Conservation (phyloP, 495 filamentous ascomycete species). For the Talaromyces adpressus region DNA sequence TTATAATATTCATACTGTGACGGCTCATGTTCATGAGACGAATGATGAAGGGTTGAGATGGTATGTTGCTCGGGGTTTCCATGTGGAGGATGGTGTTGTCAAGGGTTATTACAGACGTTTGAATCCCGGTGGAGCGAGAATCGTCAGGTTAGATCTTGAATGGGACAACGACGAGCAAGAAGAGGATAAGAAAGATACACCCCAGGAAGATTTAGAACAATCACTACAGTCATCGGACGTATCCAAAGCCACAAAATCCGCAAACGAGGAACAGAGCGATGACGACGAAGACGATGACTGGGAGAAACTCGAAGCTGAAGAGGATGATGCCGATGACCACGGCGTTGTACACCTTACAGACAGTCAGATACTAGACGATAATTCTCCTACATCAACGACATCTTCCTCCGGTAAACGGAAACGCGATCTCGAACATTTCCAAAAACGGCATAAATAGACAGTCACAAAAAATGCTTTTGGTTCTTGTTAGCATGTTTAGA, state of each 20-base stretch:
- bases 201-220: not conserved
- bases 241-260: not conserved
- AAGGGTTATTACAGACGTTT: constrained; percentile 80
- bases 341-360: constrained; percentile 27
- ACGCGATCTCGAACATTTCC: constrained; percentile 22
- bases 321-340: constrained; percentile 27
- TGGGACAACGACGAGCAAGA: constrained; percentile 17
- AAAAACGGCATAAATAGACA: not conserved
- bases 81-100: constrained; percentile 46
- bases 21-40: constrained; percentile 91
- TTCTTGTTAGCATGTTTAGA: not conserved
- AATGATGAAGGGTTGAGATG: constrained; percentile 81
- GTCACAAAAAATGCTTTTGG: not conserved
- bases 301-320: constrained; percentile 39
- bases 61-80: constrained; percentile 81
- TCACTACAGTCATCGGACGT: not conserved
- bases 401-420: constrained; percentile 25
- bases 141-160: constrained; percentile 51
- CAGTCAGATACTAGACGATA: constrained; percentile 21
- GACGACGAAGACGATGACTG: constrained; percentile 33
- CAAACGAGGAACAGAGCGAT: not conserved
- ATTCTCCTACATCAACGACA: constrained; percentile 2
- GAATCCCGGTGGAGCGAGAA: constrained; percentile 69
- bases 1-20: constrained; percentile 48
- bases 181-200: not conserved